Base-by-base conservation (phyloP, 202 grass and related monocot genomes). In the Hordeum pubiflorum region DNA sequence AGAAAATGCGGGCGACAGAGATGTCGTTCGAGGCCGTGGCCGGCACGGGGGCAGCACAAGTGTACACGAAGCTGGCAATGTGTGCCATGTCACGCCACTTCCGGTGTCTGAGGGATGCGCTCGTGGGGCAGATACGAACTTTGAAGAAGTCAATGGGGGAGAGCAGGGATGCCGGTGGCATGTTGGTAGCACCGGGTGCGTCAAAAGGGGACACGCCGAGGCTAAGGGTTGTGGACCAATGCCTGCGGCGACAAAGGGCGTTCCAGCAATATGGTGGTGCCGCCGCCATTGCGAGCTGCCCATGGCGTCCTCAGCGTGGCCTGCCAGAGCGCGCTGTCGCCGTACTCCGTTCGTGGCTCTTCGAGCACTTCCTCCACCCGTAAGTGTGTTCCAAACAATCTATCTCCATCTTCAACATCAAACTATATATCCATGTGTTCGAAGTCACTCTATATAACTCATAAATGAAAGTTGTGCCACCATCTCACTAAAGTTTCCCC, bases 311-410 rank as follows among this genome's bases (percentile, higher is more conserved):
- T 0, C 91, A 91, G 82, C 86, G 94, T 0, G 91, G 94, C 24
- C 74, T 97, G 23, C 94, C 94, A 7, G 89, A 97, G 39, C 80
- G 67, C 27, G 75, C 94, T 36, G 89, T 97, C 69, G 77, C 94
- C 32, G 9, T 93, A 26, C 94, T 97, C 77, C 89, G 94, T 1
- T 87, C 94, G 4, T 97, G 94, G 94, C 94, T 97, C 85, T 97
- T 97, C 34, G 94, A 93, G 22, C 94, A 97, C 58, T 97, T 97
- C 71, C 94, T 97, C 34, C 91, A 93, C 57, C 94, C 94, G 91
- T 97, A 81, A 2, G 50, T 54, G 21, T 58, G 20, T 23, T 58
- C 55, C 15, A 23, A 10, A 58, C 9, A 4, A 58, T 23, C 18
- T 58, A 17, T 48, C 44, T 48, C 14, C 44, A 17, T 48, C 17